Conservation (phyloP, 805 yeast species). For the Myxozyma kluyveri region DNA sequence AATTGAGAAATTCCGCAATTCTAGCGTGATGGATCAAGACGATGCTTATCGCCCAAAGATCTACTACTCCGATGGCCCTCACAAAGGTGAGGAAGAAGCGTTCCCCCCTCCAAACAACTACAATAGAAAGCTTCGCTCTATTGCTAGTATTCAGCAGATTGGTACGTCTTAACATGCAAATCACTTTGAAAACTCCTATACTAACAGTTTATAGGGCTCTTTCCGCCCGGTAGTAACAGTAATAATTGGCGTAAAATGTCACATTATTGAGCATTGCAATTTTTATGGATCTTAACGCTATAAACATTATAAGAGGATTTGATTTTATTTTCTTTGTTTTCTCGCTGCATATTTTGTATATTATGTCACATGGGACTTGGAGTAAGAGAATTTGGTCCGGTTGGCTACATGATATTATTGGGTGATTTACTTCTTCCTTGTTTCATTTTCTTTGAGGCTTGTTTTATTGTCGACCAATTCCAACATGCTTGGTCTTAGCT, state of each 20-base stretch:
- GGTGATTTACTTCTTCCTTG: too few species aligned
- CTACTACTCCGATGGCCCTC: conserved; percentile 46
- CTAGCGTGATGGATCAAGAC: conserved; percentile 50
- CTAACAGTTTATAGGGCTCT: conserved; percentile 16
- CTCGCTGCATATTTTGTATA: background rate
- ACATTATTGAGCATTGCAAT: conserved; percentile 1
- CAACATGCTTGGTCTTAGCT: too few species aligned
- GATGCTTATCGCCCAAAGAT: conserved; percentile 50
- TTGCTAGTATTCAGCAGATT: conserved; percentile 38
- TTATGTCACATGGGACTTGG: background rate
- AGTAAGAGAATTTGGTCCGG: background rate
- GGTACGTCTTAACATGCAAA: conserved; percentile 23
- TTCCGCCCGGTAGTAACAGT: conserved; percentile 29
- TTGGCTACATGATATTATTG: background rate
- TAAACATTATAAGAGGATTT: too few species aligned
- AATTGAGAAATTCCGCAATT: conserved; percentile 49
- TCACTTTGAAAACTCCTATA: background rate
- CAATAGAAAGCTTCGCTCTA: conserved; percentile 38
- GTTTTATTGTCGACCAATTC: too few species aligned
- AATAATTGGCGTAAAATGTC: conserved; percentile 24
- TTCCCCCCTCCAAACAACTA: conserved; percentile 44
- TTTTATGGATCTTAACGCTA: too few species aligned
- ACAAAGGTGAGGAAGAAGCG: conserved; percentile 44
- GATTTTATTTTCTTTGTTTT: background rate
- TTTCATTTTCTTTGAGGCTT: too few species aligned